phyloP scores from a whole-genome alignment of 2,329 filamentous ascomycete genomes.

The Penicillium sp. region DNA sequence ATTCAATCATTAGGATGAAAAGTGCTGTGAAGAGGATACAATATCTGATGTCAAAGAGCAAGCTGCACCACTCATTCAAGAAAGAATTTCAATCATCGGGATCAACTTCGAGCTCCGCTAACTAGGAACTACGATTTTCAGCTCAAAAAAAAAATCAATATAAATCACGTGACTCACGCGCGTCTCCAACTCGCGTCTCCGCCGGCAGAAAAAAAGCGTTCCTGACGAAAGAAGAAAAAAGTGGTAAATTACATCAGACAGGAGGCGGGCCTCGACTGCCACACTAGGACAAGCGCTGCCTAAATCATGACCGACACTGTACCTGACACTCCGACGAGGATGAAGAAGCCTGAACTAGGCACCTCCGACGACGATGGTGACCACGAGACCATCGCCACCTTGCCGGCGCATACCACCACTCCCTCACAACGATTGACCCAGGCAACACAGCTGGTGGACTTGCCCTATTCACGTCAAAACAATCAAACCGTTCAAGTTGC shows the following conservation, averaged over 20 bases:
- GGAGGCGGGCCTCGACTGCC: constrained; percentile 11
- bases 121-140: neutral
- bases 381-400: constrained; percentile 46
- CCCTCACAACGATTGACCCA: constrained; percentile 53
- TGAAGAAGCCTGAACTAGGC: constrained; percentile 29
- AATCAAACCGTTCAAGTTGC: constrained; percentile 65
- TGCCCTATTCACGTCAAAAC: constrained; percentile 30
- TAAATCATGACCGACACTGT: constrained; percentile 37
- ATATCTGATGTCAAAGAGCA: too few species aligned
- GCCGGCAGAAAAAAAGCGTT: constrained; percentile 22
- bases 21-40: too few species aligned
- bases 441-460: constrained; percentile 54
- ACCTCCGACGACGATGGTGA: constrained; percentile 32
- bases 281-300: neutral
- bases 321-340: constrained; percentile 36
- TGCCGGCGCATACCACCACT: constrained; percentile 38
- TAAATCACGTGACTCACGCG: constrained; percentile 16
- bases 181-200: constrained; percentile 18
- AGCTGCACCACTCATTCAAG: too few species aligned
- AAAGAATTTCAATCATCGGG: neutral
- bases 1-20: too few species aligned
- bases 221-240: constrained; percentile 9
- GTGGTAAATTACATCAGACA: constrained; percentile 3
- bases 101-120: neutral
- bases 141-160: neutral